These are phyloP conservation scores for Alternaria postmessia DNA, from an alignment of 2,329 filamentous ascomycete genomes.

Conservation along the genomic window DNA sequence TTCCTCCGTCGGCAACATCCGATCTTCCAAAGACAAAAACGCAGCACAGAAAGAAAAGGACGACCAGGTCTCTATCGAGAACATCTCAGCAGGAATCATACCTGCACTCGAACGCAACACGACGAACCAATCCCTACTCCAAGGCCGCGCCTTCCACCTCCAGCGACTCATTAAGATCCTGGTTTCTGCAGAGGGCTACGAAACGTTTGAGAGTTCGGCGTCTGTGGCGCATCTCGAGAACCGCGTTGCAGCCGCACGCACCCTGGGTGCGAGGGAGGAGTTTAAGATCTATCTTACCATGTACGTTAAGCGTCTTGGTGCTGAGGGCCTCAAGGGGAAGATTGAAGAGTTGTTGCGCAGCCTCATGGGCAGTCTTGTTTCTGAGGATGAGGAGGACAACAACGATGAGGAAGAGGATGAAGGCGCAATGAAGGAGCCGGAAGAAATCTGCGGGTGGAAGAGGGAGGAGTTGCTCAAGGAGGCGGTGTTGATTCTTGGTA, in stretches of 20 bases:
- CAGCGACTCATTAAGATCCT: slow-evolving; percentile 91
- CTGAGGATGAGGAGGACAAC: slow-evolving; percentile 67
- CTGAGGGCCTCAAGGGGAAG: slow-evolving; percentile 85
- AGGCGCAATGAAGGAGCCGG: slow-evolving; percentile 63
- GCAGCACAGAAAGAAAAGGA: slow-evolving; percentile 49
- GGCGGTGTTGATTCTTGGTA: slow-evolving; percentile 90
- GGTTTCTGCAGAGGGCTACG: slow-evolving; percentile 87
- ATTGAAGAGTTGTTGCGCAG: slow-evolving; percentile 90
- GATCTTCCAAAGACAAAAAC: slow-evolving; percentile 62
- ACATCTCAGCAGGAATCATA: slow-evolving; percentile 88
- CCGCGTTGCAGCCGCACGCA: slow-evolving; percentile 85
- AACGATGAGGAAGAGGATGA: slow-evolving; percentile 57
- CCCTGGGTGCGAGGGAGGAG: slow-evolving; percentile 86
- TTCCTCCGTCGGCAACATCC: slow-evolving; percentile 81
- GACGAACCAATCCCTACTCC: slow-evolving; percentile 88
- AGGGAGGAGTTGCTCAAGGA: slow-evolving; percentile 86
- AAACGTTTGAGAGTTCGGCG: slow-evolving; percentile 88
- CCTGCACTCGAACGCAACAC: slow-evolving; percentile 94
- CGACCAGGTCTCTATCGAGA: slow-evolving; percentile 61
- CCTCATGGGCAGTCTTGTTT: slow-evolving; percentile 74
- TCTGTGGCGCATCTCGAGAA: slow-evolving; percentile 97
- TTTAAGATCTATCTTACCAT: slow-evolving; percentile 96
- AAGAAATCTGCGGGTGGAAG: slow-evolving; percentile 90
- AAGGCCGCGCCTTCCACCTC: slow-evolving; percentile 88
- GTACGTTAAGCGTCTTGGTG: slow-evolving; percentile 95